Base-by-base conservation (phyloP, 2,329 filamentous ascomycete genomes). In the Samsoniella hepiali region DNA sequence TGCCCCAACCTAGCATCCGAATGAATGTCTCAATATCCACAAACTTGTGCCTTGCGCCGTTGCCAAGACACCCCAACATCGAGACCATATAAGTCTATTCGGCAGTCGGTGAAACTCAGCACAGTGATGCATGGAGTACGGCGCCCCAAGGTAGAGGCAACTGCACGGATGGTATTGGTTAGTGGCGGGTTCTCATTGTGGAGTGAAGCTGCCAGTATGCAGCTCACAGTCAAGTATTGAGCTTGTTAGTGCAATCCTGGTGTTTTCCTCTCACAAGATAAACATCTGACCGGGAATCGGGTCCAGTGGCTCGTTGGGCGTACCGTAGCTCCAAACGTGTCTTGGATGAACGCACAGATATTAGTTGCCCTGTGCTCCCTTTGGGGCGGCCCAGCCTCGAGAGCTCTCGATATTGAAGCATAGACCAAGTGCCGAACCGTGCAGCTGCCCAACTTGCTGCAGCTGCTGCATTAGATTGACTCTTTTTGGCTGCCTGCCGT, bases 121-220 rank as follows among this genome's bases (percentile, higher is more conserved):
- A 31, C 8, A 29, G 53, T 10, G 27, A n/a, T 29, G 32, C 17
- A 13, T 29, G 2, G 51, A 55, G 15, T 32, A 9, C 36, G 11
- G 6, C 51, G n/a, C 6, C 34, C 56, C 56, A 58, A 58, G 38
- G 40, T 13, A 27, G 11, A n/a, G 11, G 29, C 42, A 22, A 38
- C 53, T 34, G 58, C 58, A 60, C 58, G 44, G 47, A 60, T 60
- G 36, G 10, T 42, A 36, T 42, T 51, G 17, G 47, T 42, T 27
- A 32, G 15, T 27, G 7, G 29, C 29, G 42, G 8, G n/a, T 31
- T 58, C 27, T 22, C 4, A 10, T 54, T 49, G 56, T 44, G 32
- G 56, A 36, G 44, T 47, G 56, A 49, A 17, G 27, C 17, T 15
- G 22, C 22, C 22, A 22, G 22, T 22, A 22, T 22, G 22, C 22